phyloP scores from a whole-genome alignment of 1,139 yeast genomes.

The Diutina scorzettiae region DNA sequence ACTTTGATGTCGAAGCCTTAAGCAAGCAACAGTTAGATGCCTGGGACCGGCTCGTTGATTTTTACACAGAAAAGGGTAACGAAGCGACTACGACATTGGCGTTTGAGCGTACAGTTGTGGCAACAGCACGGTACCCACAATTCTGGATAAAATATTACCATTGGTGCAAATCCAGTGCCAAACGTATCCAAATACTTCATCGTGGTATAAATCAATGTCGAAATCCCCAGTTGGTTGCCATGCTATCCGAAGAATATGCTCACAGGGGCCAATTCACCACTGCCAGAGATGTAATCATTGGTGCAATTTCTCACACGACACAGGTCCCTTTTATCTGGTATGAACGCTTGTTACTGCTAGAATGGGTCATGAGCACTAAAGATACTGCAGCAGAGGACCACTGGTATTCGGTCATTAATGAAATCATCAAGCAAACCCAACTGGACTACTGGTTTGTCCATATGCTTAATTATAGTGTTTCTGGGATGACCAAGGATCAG shows the following conservation, averaged over 20 bases:
- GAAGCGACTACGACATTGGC: not conserved
- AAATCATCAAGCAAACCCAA: not conserved
- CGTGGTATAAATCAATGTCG: not conserved
- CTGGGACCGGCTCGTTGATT: constrained; percentile 55
- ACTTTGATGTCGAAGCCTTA: constrained; percentile 33
- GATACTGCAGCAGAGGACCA: not conserved
- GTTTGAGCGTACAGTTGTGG: not conserved
- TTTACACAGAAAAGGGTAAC: constrained; percentile 24
- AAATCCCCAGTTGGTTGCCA: not conserved
- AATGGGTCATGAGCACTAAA: not conserved
- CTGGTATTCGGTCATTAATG: not conserved
- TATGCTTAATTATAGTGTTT: not conserved
- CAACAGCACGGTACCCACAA: not conserved
- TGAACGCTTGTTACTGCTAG: not conserved
- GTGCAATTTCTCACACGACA: not conserved
- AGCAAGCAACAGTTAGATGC: constrained; percentile 28
- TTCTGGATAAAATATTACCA: not conserved
- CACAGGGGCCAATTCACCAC: not conserved
- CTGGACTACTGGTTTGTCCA: constrained; percentile 6
- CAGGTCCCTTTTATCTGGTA: not conserved
- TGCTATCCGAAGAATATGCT: not conserved
- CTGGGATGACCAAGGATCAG: not conserved
- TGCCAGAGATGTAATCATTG: not conserved
- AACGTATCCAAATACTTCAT: not conserved
- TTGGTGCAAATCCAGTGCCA: not conserved